Evolutionary conservation across 495 filamentous ascomycete genomes (phyloP).

Genomic region (Symbiotaphrina buchneri): DNA sequence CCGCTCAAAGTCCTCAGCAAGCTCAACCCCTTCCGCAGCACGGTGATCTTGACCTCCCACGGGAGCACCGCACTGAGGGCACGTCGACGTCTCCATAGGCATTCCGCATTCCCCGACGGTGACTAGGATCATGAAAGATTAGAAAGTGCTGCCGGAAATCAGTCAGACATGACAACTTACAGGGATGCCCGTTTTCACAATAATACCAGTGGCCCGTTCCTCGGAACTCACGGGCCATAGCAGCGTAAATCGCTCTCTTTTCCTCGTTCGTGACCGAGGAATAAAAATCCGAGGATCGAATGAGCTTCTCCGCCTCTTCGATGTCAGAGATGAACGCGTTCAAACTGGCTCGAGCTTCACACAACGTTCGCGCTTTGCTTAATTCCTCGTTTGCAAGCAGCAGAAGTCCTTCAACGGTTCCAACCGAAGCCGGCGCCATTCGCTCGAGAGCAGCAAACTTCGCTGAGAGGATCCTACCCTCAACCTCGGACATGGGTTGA

Average conservation of each 20-base stretch:
- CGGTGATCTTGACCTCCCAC: conserved; percentile 38
- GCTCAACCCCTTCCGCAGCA: conserved; percentile 23
- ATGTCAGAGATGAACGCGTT: conserved; percentile 11
- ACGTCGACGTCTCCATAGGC: conserved; percentile 36
- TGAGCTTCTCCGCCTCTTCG: conserved; percentile 13
- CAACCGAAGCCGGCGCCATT: too few relatives aligned
- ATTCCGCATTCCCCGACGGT: conserved; percentile 54
- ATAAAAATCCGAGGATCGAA: conserved; percentile 17
- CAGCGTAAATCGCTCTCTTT: conserved; percentile 17
- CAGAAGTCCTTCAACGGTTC: too few relatives aligned
- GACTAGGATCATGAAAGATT: conserved; percentile 16
- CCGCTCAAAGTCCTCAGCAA: conserved; percentile 25
- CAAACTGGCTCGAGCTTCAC: conserved; percentile 6
- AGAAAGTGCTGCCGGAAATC: conserved; percentile 3
- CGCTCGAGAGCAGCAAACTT: conserved; percentile 14
- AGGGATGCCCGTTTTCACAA: conserved; percentile 39
- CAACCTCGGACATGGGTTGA: conserved; percentile 7
- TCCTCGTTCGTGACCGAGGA: conserved; percentile 20
- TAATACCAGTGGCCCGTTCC: conserved; percentile 47
- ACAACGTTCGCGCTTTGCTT: conserved; percentile 4
- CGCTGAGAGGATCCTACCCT: conserved; percentile 13
- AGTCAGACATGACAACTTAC: neutral
- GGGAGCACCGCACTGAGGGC: conserved; percentile 37
- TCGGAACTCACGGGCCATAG: conserved; percentile 25
- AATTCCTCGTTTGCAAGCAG: too few relatives aligned